A percentile compares a stretch with the other conserved stretches of the same genome.
These are phyloP conservation scores for Priceomyces fermenticarens DNA, from an alignment of 805 yeast species.

Conservation along the genomic window DNA sequence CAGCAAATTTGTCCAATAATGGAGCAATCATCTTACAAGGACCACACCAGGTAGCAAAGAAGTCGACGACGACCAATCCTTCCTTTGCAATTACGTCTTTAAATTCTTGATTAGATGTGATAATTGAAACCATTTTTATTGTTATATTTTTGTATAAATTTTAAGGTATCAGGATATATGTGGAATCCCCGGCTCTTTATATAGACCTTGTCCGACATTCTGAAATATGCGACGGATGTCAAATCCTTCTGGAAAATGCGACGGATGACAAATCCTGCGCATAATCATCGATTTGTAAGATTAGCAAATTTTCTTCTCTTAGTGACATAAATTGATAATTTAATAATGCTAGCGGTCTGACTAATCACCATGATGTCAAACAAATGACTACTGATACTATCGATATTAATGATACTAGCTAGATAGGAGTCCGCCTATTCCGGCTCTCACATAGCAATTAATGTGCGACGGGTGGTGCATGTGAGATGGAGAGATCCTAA, in stretches of 20 bases:
- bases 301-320: not conserved
- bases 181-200: not conserved
- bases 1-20: slow-evolving; percentile 75
- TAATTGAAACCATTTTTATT: slow-evolving; percentile 33
- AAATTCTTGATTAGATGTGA: slow-evolving; percentile 53
- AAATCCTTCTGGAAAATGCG: slow-evolving; percentile 2
- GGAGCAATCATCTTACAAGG: slow-evolving; percentile 99
- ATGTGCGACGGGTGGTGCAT: not conserved
- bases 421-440: too few relatives aligned
- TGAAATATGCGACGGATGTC: too few relatives aligned
- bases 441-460: too few relatives aligned
- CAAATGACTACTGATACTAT: too few relatives aligned
- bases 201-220: not conserved
- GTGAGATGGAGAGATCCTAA: too few relatives aligned
- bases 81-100: slow-evolving; percentile 56
- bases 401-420: too few relatives aligned
- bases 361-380: too few relatives aligned
- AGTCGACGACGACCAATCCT: slow-evolving; percentile 88
- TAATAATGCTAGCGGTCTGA: too few relatives aligned
- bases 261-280: slow-evolving; percentile 3
- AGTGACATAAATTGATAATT: too few relatives aligned
- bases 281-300: not conserved
- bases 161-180: not conserved
- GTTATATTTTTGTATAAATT: not conserved
- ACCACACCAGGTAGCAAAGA: slow-evolving; percentile 98